These are phyloP conservation scores for Plasmodium gallinaceum DNA, from an alignment of 169 alveolate species.

Conservation along the genomic window DNA sequence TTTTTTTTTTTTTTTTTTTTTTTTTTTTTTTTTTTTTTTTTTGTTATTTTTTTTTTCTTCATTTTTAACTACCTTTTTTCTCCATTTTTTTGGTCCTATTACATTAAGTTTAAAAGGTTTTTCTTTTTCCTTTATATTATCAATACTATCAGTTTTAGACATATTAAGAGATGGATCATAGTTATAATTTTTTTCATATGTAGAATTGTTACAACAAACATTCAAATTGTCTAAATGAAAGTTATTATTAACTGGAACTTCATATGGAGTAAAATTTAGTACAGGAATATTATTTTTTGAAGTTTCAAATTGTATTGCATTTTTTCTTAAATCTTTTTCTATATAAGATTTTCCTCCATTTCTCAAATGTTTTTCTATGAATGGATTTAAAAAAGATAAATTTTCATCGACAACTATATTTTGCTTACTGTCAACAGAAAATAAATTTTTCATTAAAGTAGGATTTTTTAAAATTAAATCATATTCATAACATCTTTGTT, in stretches of 20 bases:
- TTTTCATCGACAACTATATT: constrained; percentile 52
- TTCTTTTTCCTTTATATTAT: constrained; percentile 37
- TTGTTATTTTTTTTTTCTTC: constrained; percentile 15
- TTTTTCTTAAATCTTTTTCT: constrained; percentile 54
- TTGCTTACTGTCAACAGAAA: constrained; percentile 22
- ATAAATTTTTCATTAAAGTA: constrained; percentile 47
- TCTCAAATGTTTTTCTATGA: constrained; percentile 51
- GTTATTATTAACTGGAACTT: constrained; percentile 63
- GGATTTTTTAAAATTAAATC: constrained; percentile 63
- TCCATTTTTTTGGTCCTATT: constrained; percentile 78
- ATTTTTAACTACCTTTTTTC: constrained; percentile 19
- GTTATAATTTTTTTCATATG: constrained; percentile 25
- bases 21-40: constrained; percentile 39
- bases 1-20: constrained; percentile 11
- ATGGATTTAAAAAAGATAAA: constrained; percentile 59
- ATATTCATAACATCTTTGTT: constrained; percentile 74
- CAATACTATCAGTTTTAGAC: constrained; percentile 4
- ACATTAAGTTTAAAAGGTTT: constrained; percentile 55
- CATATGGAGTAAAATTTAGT: constrained; percentile 72
- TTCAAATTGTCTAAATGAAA: constrained; percentile 25
- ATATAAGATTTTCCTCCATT: constrained; percentile 70
- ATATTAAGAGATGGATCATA: constrained; percentile 10
- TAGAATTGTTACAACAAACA: constrained; percentile 7
- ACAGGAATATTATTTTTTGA: constrained; percentile 18
- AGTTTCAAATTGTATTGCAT: constrained; percentile 21